Conservation (phyloP, 2,329 filamentous ascomycete species). For the Scleromitrula shiraiana region DNA sequence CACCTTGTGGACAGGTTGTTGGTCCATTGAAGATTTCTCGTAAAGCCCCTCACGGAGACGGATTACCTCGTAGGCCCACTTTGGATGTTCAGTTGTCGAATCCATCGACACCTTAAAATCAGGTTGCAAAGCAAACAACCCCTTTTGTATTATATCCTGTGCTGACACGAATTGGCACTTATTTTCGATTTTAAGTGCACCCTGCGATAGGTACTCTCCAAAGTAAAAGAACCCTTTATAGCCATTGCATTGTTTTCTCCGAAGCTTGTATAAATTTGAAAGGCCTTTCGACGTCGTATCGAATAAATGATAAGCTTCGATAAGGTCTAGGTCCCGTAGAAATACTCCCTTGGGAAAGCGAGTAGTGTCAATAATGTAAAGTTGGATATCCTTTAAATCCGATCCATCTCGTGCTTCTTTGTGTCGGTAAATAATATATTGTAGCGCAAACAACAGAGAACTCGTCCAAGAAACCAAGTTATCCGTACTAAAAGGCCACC, state of each 20-base stretch:
- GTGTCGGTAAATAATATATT: constrained; percentile 8
- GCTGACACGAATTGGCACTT: constrained; percentile 12
- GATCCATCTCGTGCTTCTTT: constrained; percentile 4
- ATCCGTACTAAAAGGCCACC: too few species aligned
- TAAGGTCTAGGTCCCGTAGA: constrained; percentile 10
- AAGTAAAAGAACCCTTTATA: constrained; percentile 2
- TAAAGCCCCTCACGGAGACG: constrained; percentile 2
- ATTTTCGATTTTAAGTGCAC: constrained; percentile 11
- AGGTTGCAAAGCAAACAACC: constrained; percentile 8
- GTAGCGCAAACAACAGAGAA: constrained; percentile 9
- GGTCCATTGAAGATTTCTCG: background rate
- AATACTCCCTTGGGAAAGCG: constrained; percentile 7
- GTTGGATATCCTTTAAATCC: constrained; percentile 5
- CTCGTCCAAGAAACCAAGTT: constrained; percentile 9
- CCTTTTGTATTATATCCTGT: constrained; percentile 6
- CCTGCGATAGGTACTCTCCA: constrained; percentile 13
- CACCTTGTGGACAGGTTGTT: constrained; percentile 1
- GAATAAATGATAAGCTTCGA: constrained; percentile 4
- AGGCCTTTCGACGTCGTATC: constrained; percentile 1
- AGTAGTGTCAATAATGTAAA: constrained; percentile 9
- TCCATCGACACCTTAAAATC: constrained; percentile 9
- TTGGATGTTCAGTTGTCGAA: background rate
- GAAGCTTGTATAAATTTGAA: background rate
- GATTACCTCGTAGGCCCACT: constrained; percentile 7
- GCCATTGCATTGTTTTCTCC: background rate